Evolutionary conservation across 164 flowering plant species (phyloP).

Genomic region (Stephania cephalantha): DNA sequence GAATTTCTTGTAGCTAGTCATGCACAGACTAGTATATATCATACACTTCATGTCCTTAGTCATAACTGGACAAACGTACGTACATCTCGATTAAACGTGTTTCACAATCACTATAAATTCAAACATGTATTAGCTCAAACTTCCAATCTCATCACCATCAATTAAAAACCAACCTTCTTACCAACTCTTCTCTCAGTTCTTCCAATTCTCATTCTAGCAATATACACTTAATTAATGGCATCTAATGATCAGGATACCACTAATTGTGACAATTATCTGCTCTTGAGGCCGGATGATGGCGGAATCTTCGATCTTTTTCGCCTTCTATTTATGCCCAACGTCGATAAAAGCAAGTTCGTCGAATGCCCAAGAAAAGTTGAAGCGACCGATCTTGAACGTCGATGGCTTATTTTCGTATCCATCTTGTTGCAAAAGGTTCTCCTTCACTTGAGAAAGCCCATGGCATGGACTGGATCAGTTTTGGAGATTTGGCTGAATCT

Average conservation of each 20-base stretch:
- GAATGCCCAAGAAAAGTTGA: conserved; percentile 19
- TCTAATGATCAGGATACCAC: conserved; percentile 8
- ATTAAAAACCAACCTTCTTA: not conserved
- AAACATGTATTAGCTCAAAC: not conserved
- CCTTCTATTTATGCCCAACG: conserved; percentile 21
- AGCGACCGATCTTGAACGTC: conserved; percentile 8
- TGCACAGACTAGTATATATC: not conserved
- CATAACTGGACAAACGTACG: not conserved
- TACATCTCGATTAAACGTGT: not conserved
- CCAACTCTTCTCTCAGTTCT: not conserved
- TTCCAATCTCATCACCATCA: not conserved
- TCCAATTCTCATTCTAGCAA: not conserved
- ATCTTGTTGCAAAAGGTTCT: conserved; percentile 34
- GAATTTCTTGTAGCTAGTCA: not conserved
- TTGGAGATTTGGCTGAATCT: conserved; percentile 40
- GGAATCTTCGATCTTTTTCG: conserved; percentile 26
- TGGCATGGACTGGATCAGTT: conserved; percentile 26
- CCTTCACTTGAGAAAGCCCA: conserved; percentile 14
- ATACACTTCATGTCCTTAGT: not conserved
- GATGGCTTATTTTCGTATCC: conserved; percentile 52
- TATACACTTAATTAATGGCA: conserved; percentile 9
- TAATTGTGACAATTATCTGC: conserved; percentile 20
- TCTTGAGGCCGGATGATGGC: conserved; percentile 37
- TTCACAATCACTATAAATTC: not conserved
- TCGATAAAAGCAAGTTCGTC: conserved; percentile 24